A percentile compares a stretch with the other conserved stretches of the same genome.
Evolutionary conservation across 495 filamentous ascomycete species (phyloP).

Genomic region (Hypoxylon trugodes): DNA sequence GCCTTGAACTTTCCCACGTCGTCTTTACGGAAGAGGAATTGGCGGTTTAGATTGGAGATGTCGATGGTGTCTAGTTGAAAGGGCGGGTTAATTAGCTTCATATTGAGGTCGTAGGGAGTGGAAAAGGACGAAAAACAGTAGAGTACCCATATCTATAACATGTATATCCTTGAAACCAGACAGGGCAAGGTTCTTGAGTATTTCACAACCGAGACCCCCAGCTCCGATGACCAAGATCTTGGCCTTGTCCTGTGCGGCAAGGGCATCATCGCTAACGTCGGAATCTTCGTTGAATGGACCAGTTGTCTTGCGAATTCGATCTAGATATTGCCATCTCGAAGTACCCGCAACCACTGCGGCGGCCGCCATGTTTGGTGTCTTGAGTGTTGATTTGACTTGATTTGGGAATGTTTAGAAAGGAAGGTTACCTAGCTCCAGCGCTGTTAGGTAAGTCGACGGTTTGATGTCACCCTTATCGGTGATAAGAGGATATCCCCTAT

Average conservation of each 20-base stretch:
- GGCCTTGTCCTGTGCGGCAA: conserved; percentile 66
- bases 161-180: conserved; percentile 97
- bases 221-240: conserved; percentile 87
- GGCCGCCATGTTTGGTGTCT: conserved; percentile 23
- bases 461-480: conserved; percentile 39
- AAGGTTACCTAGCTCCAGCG: too few species aligned
- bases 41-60: conserved; percentile 96
- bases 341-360: not conserved
- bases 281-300: conserved; percentile 79
- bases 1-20: conserved; percentile 97
- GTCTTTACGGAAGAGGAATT: conserved; percentile 92
- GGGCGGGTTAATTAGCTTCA: conserved; percentile 12
- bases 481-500: conserved; percentile 24
- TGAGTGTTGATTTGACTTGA: not conserved
- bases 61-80: conserved; percentile 85
- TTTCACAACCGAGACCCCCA: conserved; percentile 95
- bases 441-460: too few species aligned
- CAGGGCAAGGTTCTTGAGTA: conserved; percentile 93
- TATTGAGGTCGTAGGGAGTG: not conserved
- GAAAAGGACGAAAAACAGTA: not conserved
- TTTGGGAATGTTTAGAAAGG: not conserved
- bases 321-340: conserved; percentile 72
- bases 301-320: conserved; percentile 74
- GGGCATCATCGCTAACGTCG: conserved; percentile 70
- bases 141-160: conserved; percentile 92